Conservation (phyloP, 176 grass and related monocot genomes). For the Elaeis guineensis region DNA sequence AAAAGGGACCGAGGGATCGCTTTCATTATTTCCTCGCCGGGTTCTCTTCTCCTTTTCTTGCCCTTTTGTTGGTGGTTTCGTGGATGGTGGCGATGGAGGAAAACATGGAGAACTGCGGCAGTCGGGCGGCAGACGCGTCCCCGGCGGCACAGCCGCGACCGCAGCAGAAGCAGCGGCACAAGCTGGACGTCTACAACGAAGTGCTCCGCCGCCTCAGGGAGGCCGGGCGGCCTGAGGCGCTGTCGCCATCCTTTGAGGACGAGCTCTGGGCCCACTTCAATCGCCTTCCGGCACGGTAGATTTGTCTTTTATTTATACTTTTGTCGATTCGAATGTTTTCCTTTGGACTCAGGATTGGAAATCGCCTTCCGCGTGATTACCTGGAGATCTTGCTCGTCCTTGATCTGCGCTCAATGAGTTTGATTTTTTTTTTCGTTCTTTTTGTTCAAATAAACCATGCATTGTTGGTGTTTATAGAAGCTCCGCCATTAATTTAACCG, state of each 20-base stretch:
- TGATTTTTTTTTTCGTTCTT: no score
- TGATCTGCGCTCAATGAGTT: no score
- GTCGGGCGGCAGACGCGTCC: not conserved
- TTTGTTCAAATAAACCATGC: no score
- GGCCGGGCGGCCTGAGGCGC: slow-evolving; percentile 3
- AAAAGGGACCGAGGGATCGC: no score
- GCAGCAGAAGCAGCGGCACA: not conserved
- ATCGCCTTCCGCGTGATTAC: not conserved
- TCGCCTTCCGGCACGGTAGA: slow-evolving; percentile 24
- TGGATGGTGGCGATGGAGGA: not conserved
- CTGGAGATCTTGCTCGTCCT: no score
- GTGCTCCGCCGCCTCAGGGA: slow-evolving; percentile 21
- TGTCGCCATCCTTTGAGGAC: slow-evolving; percentile 2
- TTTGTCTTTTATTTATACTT: slow-evolving; percentile 1
- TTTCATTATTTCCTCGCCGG: no score
- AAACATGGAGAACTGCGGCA: not conserved
- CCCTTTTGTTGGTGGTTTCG: not conserved
- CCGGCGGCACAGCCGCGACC: not conserved
- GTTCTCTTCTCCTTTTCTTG: no score
- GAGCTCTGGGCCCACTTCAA: slow-evolving; percentile 30
- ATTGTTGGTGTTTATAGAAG: no score
- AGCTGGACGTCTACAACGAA: slow-evolving; percentile 18
- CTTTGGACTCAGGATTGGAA: not conserved
- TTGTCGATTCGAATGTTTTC: not conserved
- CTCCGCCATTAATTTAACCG: no score